Evolutionary conservation across 208 protist genomes (phyloP), one percentile per base, ranked within the genome.

Genomic region (Phytomonas sp.): DNA sequence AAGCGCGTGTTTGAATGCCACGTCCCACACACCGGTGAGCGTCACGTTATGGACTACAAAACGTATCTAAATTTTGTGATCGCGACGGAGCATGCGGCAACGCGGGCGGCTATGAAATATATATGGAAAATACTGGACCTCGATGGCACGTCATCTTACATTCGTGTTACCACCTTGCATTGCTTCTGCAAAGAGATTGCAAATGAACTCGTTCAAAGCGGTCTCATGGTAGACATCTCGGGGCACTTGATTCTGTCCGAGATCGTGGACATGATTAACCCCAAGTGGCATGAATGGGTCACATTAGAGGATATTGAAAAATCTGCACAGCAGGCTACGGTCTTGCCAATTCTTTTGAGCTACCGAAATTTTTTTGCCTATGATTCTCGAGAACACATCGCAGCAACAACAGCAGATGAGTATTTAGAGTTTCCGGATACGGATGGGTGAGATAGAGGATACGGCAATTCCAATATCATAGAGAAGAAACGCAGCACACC

Each of bases 11-110:
- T 97, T 80, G 89, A 97, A 72, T 89, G 91, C 56, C 86, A 96
- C 75, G 91, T 96, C 30, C 80, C 77, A 11, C 86, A 93, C 64
- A 92, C 77, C 67, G 78, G 83, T 32, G 71, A 70, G 26, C 72
- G 80, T 0, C 83, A 91, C 68, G 72, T 96, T 53, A 96, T 97
- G 87, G 89, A 97, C 72, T 97, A 93, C 79, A 95, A 96, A 71
- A 91, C 83, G 3, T 97, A 93, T 67, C 71, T 97, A 15, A 89
- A 97, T 74, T 97, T 97, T 86, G 91, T 97, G 31, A 90, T 97
- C 46, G 92, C 94, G 8, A 94, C 83, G 15, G 87, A 95, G 74
- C 82, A 97, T 79, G 82, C 88, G 17, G 78, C 82, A n/a, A 89
- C 86, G n/a, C 66, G 77, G 6, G 79, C 89, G 31, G 78, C 89